Base-by-base conservation (phyloP, 192 early-diverging fungal genomes). In the Pilobolus umbonatus region DNA sequence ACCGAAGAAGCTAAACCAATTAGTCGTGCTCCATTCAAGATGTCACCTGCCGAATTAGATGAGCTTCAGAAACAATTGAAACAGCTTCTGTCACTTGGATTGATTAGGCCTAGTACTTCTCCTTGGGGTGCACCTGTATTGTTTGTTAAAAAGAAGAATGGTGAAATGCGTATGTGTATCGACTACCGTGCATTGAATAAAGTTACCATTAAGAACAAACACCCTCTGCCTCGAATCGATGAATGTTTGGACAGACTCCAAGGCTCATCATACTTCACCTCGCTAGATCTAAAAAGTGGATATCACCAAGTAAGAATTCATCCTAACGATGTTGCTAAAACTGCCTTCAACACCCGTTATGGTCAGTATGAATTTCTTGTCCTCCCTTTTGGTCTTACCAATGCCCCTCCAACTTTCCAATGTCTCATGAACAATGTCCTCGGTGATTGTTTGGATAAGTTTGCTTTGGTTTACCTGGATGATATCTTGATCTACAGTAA, bases 151-250 rank as follows among this genome's bases (percentile, higher is more conserved):
- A 6, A 45, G 24, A 17, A 45, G 9, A 2, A 45, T 2, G 43
- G 43, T 4, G 19, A 45, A 3, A 55, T 82, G 17, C 49, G 74
- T 0, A 45, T 80, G 29, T 81, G 79, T 24, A 39, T 83, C 0
- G 80, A 80, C 39, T 85, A 83, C 53, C 50, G 79, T 26, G 75
- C 67, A 0, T 43, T 88, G 31, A 85, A 88, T 56, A 63, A 44
- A 29, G 30, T 67, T 1, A 84, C 79, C 1, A 64, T 79, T 11
- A 52, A 63, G 47, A 73, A 87, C 53, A 61, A 58, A 7, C 78
- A 75, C 29, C 78, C 78, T 2, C 25, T 81, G 8, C 83, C 80
- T 0, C 38, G 68, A 21, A 80, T 85, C 30, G 55, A 75, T 6
- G 76, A 82, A 34, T 49, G 69, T 5, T 39, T 83, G 19, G 76